Base-by-base conservation (phyloP, 1,284 basidiomycete genomes). In the Inonotus obliquus region DNA sequence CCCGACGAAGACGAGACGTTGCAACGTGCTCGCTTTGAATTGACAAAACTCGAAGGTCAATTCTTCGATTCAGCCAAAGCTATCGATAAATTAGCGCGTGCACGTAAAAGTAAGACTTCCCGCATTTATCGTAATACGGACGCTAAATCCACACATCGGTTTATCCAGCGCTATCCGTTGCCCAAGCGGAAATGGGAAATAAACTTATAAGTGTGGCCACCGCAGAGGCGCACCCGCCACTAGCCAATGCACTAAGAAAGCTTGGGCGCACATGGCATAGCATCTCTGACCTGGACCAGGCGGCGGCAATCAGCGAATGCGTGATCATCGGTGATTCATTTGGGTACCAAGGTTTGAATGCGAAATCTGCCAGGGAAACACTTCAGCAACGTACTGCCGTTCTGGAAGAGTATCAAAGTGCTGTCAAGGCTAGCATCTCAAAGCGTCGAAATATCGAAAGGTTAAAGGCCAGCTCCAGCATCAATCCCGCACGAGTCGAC, bases 331-430 rank as follows among this genome's bases (percentile, higher is more conserved):
- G 92, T 23, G 95, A 98, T 72, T 89, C 93, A 0, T 77, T 98
- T 57, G 92, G 92, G 1, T 98, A 98, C 73, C 94, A 97, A 75
- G 91, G 93, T 17, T 80, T 94, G 75, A 97, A 97, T 69, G 93
- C 96, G n/a, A 84, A 89, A 51, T 92, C 94, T 11, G 95, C 94
- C 1, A 96, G 95, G 75, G 94, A 97, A 70, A 94, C 95, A 0
- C 75, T 97, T 11, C 81, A 85, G 61, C 92, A 94, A 77, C 86
- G 95, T 7, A 92, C 92, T 0, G 83, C 86, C 17, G 91, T 96
- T 9, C 76, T 97, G 62, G 95, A 98, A 69, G 95, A 97, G 72
- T 92, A 95, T 63, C 94, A 96, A 66, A 80, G 85, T 4, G 93
- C 94, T 1, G 92, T 93, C 23, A 97, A 97, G 72, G 83, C 86